Base-by-base conservation (phyloP, 2,329 filamentous ascomycete genomes). In the Parastagonospora avenae region DNA sequence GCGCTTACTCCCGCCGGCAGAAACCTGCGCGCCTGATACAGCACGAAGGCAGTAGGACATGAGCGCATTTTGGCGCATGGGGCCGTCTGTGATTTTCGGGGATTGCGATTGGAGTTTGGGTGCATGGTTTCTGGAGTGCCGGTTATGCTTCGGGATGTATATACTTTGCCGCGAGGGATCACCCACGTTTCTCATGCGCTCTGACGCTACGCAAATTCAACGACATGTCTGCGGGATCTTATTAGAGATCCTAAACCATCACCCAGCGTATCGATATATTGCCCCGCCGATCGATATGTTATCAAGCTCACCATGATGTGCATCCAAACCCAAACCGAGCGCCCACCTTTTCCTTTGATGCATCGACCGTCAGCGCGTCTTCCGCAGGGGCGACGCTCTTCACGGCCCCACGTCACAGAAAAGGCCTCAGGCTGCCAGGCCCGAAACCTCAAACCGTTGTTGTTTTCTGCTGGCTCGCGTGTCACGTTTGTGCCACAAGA, bases 1-100 rank as follows among this genome's bases (percentile, higher is more conserved):
- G 43, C 75, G 76, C 48, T 40, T 81, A 14, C 60, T 82, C 11
- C 77, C 78, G 14, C 71, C 75, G 11, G 67, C 71, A 12, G 80
- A 82, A 57, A 71, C 73, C 8, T 81, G 77, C 61, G 63, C 76
- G 14, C 78, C 76, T 55, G 76, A 78, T 38, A 68, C 72, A 45
- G 65, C 77, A 36, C 58, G 60, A 49, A 65, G 64, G 51, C 60
- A 66, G 50, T 68, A 44, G 60, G 32, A 43, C 16, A 28, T 16
- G 32, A 52, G 44, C 33, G 38, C 42, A 50, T 54, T 46, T 33
- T 28, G 38, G 31, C 33, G 42, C 49, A 47, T 37, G 37, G 31
- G 8, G 39, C 37, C 19, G 30, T 28, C 36, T 28, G 41, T 15
- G n/a, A 36, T n/a, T 36, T 24, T 36, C 30, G 36, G 36, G 27